Evolutionary conservation across 2,329 filamentous ascomycete species (phyloP).

Genomic region (Fusarium sambucinum): DNA sequence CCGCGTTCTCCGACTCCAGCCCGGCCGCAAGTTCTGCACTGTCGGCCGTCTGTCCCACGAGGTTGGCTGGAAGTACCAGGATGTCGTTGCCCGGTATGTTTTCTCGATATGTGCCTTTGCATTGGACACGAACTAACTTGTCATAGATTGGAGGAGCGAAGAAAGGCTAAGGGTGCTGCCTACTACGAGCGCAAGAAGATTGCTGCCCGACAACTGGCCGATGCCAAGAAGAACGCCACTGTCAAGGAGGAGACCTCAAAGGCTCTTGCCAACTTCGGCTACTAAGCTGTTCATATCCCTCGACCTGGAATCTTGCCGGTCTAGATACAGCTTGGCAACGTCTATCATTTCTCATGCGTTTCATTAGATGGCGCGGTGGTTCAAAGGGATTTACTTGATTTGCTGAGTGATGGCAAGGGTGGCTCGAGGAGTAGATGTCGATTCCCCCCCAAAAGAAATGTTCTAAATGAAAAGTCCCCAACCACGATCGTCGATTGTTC

Average conservation of each 20-base stretch:
- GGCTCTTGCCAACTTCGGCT: constrained; percentile 90
- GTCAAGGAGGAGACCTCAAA: constrained; percentile 88
- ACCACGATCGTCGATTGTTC: constrained; percentile 48
- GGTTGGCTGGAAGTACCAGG: constrained; percentile 99
- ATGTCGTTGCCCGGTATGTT: constrained; percentile 95
- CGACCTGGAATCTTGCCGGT: constrained; percentile 47
- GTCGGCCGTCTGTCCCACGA: constrained; percentile 98
- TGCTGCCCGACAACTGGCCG: constrained; percentile 86
- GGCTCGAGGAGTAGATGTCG: constrained; percentile 53
- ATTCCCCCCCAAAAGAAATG: constrained; percentile 50
- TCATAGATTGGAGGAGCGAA: constrained; percentile 94
- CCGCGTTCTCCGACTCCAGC: constrained; percentile 95
- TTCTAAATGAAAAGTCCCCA: constrained; percentile 52
- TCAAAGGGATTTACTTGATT: constrained; percentile 63
- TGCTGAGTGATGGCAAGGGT: constrained; percentile 61
- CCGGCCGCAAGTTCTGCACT: constrained; percentile 99
- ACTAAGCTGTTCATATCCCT: constrained; percentile 70
- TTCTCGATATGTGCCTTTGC: neutral
- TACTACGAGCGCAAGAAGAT: constrained; percentile 99
- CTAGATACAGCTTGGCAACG: constrained; percentile 55
- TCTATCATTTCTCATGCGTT: constrained; percentile 63
- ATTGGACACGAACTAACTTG: constrained; percentile 34
- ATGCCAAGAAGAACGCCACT: constrained; percentile 92
- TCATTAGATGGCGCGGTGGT: constrained; percentile 68
- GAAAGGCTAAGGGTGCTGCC: constrained; percentile 98